phyloP scores from a whole-genome alignment of 1,139 yeast species.

The Lodderomyces parapsilosis region DNA sequence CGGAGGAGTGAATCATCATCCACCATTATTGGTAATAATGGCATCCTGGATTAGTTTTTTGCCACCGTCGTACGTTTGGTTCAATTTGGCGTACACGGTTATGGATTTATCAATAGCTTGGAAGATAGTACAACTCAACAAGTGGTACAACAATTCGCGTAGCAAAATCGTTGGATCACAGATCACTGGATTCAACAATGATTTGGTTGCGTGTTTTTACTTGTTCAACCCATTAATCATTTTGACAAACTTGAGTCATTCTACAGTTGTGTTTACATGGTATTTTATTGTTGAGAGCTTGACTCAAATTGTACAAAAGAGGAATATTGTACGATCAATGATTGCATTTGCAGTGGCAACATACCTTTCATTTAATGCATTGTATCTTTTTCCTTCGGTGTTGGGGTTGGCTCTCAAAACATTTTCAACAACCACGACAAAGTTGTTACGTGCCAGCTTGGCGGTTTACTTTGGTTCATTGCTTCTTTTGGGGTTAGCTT shows the following conservation, averaged over 20 bases:
- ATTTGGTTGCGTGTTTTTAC: conserved; percentile 59
- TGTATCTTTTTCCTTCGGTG: conserved; percentile 58
- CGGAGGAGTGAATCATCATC: conserved; percentile 85
- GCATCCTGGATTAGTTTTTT: conserved; percentile 40
- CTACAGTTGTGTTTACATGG: conserved; percentile 64
- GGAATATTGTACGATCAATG: conserved; percentile 46
- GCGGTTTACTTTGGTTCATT: conserved; percentile 26
- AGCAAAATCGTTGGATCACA: conserved; percentile 17
- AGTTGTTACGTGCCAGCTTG: conserved; percentile 15
- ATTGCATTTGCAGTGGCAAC: conserved; percentile 61
- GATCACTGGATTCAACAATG: conserved; percentile 30
- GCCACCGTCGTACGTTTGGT: conserved; percentile 20
- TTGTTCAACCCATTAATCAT: conserved; percentile 78
- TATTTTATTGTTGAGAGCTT: conserved; percentile 54
- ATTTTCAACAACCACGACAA: conserved; percentile 17
- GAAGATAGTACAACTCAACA: conserved; percentile 39
- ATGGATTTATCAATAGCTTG: conserved; percentile 44
- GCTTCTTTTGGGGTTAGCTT: conserved; percentile 33
- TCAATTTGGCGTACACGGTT: conserved; percentile 38
- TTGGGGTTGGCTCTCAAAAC: conserved; percentile 29
- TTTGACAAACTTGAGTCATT: conserved; percentile 65
- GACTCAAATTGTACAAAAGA: conserved; percentile 40
- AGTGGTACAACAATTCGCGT: conserved; percentile 37
- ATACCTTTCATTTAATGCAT: conserved; percentile 62
- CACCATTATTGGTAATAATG: conserved; percentile 65